phyloP scores from a whole-genome alignment of 768 basidiomycete genomes.

The Tricholomella constricta region DNA sequence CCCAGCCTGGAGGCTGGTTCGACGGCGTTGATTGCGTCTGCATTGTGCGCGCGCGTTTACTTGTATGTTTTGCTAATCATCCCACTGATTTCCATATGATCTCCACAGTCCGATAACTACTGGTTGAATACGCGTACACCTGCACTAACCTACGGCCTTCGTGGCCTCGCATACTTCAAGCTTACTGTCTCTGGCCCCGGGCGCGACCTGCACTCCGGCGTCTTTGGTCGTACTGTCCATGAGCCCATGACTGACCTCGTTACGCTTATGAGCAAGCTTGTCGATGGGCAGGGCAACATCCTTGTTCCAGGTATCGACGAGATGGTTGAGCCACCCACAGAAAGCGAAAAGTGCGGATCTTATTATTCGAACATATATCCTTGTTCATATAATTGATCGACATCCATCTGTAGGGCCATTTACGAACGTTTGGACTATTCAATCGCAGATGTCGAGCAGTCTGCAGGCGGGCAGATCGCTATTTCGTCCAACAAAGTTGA shows the following conservation, averaged over 20 bases:
- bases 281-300: constrained; percentile 76
- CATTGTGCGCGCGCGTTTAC: constrained; percentile 61
- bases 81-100: background rate
- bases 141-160: constrained; percentile 83
- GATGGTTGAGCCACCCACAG: constrained; percentile 73
- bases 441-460: constrained; percentile 69
- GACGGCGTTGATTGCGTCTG: constrained; percentile 90
- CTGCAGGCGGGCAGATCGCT: constrained; percentile 75
- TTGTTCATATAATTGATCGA: background rate
- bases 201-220: constrained; percentile 88
- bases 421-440: constrained; percentile 78
- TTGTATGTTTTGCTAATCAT: background rate
- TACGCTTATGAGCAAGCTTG: constrained; percentile 81
- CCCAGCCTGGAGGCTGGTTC: constrained; percentile 75
- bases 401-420: constrained; percentile 45
- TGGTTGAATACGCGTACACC: constrained; percentile 88
- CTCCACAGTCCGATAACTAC: constrained; percentile 84
- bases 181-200: constrained; percentile 81
- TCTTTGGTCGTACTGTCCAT: constrained; percentile 79
- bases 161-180: constrained; percentile 87
- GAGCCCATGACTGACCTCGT: constrained; percentile 96
- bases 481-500: constrained; percentile 75
- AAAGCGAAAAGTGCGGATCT: constrained; percentile 63
- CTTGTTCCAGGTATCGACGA: constrained; percentile 88
- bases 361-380: background rate